Percentiles rank a stretch among this genome's conserved stretches.
phyloP scores from a whole-genome alignment of 768 basidiomycete species.

The Tephrocybe sp. region DNA sequence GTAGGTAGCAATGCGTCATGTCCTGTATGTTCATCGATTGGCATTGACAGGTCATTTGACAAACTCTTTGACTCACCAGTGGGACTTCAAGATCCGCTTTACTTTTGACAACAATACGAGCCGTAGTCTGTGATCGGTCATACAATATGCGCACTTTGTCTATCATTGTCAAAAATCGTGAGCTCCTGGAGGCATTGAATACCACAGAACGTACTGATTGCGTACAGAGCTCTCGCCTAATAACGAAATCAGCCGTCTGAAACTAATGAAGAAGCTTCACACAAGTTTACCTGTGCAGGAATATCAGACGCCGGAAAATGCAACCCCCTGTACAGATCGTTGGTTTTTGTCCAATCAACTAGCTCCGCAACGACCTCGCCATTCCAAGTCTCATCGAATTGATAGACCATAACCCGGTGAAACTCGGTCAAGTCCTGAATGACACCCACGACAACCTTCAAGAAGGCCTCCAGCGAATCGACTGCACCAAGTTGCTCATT shows the following conservation, averaged over 20 bases:
- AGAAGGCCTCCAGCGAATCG: constrained; percentile 62
- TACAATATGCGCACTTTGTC: constrained; percentile 81
- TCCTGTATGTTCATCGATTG: constrained; percentile 38
- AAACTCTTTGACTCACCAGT: constrained; percentile 48
- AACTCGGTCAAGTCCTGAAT: constrained; percentile 81
- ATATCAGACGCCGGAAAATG: constrained; percentile 74
- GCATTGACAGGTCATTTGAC: not conserved
- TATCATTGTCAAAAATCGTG: constrained; percentile 22
- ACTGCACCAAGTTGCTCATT: constrained; percentile 77
- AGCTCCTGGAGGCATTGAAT: not conserved
- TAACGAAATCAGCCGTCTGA: not conserved
- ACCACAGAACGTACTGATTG: constrained; percentile 47
- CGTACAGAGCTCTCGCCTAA: constrained; percentile 67
- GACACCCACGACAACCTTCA: constrained; percentile 70
- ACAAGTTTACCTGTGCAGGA: constrained; percentile 55
- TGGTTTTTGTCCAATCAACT: constrained; percentile 74
- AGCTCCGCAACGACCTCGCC: constrained; percentile 79
- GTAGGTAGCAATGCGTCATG: constrained; percentile 82
- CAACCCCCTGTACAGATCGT: constrained; percentile 70
- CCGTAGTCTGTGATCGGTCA: constrained; percentile 69
- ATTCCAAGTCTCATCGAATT: constrained; percentile 81
- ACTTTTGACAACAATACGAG: constrained; percentile 64
- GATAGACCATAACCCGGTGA: constrained; percentile 79
- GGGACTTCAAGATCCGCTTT: constrained; percentile 67
- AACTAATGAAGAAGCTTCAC: not conserved